These are phyloP conservation scores for Cystofilobasidium ferigula DNA, from an alignment of 768 basidiomycete genomes.

Conservation along the genomic window DNA sequence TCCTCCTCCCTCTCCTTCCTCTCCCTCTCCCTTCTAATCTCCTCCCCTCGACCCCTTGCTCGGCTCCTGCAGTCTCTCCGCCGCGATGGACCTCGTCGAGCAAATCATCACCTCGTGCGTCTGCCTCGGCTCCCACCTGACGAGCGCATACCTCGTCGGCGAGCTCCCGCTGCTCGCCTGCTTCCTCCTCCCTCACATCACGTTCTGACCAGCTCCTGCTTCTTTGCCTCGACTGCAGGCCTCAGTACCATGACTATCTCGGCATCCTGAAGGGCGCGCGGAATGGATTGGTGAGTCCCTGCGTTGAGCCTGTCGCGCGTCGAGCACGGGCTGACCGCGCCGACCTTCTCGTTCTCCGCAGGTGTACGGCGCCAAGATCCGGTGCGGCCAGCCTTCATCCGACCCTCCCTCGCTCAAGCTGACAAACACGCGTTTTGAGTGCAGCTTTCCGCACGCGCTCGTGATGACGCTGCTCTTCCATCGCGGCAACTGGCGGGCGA, in stretches of 20 bases:
- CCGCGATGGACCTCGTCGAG: too few species aligned
- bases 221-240: neutral
- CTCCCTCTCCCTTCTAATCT: too few species aligned
- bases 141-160: too few species aligned
- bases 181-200: neutral
- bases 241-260: slow-evolving; percentile 59
- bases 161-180: neutral
- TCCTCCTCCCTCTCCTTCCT: too few species aligned
- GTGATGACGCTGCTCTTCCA: slow-evolving; percentile 94
- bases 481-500: slow-evolving; percentile 63
- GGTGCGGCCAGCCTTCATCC: neutral
- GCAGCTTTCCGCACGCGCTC: slow-evolving; percentile 82
- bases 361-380: slow-evolving; percentile 53
- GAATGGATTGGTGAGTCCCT: slow-evolving; percentile 38
- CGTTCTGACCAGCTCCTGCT: neutral
- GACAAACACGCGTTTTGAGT: neutral
- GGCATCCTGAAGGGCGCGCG: slow-evolving; percentile 83
- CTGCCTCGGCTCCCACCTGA: too few species aligned
- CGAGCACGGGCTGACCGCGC: too few species aligned
- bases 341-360: neutral
- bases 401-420: neutral
- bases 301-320: neutral
- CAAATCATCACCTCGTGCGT: too few species aligned
- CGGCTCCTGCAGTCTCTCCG: too few species aligned
- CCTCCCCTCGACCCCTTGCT: too few species aligned